These are phyloP conservation scores for Phytophthora citrophthora DNA, from an alignment of 352 stramenopile genomes.

Conservation along the genomic window DNA sequence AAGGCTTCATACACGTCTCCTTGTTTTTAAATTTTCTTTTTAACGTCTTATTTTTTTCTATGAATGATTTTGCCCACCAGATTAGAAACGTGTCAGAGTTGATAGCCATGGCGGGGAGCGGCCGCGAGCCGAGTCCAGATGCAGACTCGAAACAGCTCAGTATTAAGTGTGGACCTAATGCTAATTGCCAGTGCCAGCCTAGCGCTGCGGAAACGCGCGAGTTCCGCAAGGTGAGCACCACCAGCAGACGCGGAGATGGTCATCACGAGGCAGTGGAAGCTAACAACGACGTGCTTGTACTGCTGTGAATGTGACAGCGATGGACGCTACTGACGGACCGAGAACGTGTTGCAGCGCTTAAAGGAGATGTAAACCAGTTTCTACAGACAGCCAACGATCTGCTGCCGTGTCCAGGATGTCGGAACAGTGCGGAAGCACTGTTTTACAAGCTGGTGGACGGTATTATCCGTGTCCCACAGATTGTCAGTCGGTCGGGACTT, in stretches of 20 bases:
- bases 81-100: constrained; percentile 38
- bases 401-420: constrained; percentile 78
- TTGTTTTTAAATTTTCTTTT: neutral
- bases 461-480: constrained; percentile 39
- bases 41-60: constrained; percentile 5
- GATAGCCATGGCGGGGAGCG: constrained; percentile 50
- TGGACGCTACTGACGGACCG: constrained; percentile 83
- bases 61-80: constrained; percentile 5
- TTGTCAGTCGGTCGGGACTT: constrained; percentile 60
- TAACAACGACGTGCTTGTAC: constrained; percentile 23
- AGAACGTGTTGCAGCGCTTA: constrained; percentile 72
- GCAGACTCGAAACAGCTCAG: constrained; percentile 21
- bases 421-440: constrained; percentile 78
- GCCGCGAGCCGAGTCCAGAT: constrained; percentile 44
- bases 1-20: neutral
- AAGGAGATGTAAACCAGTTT: constrained; percentile 71
- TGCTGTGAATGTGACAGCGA: constrained; percentile 48
- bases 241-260: neutral
- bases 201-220: constrained; percentile 74
- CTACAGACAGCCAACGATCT: constrained; percentile 75
- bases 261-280: neutral
- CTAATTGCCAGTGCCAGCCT: constrained; percentile 68
- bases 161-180: constrained; percentile 26
- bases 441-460: constrained; percentile 74
- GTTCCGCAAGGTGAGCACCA: constrained; percentile 72